Evolutionary conservation across 441 rosid species (phyloP).

Genomic region (Codiaeum variegatum): DNA sequence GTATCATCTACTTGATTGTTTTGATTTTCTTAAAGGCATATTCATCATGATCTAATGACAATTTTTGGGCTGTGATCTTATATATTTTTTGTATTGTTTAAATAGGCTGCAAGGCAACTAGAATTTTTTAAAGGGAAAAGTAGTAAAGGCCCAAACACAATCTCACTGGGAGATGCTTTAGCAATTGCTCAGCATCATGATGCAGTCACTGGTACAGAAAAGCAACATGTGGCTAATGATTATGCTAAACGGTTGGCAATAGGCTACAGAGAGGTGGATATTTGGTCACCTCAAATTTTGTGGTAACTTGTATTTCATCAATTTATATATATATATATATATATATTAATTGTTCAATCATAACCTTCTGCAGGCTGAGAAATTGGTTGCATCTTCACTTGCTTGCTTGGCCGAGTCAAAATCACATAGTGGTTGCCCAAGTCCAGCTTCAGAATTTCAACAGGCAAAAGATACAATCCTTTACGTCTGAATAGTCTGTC

Average conservation of each 20-base stretch:
- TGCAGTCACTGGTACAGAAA: conserved; percentile 90
- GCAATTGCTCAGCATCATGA: conserved; percentile 99
- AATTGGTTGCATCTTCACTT: conserved; percentile 77
- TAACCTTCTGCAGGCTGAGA: conserved; percentile 68
- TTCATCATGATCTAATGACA: conserved; percentile 7
- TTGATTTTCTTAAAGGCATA: conserved; percentile 10
- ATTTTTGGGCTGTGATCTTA: conserved; percentile 8
- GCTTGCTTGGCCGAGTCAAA: conserved; percentile 58
- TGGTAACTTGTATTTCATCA: conserved; percentile 14
- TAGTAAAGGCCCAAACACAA: conserved; percentile 63
- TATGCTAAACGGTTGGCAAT: conserved; percentile 87
- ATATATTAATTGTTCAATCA: conserved; percentile 3
- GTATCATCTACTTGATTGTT: conserved; percentile 35
- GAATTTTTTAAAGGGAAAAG: conserved; percentile 85
- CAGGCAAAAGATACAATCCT: conserved; percentile 50
- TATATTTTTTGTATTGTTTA: conserved; percentile 16
- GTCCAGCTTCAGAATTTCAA: conserved; percentile 47
- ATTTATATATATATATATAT: too few relatives aligned
- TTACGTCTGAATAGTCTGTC: conserved; percentile 6
- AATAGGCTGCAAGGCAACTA: conserved; percentile 90
- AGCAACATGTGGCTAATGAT: conserved; percentile 97
- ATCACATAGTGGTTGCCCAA: conserved; percentile 31
- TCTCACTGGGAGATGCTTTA: conserved; percentile 84
- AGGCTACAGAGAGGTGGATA: conserved; percentile 73
- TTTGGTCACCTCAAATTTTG: conserved; percentile 18